phyloP scores from a whole-genome alignment of 768 basidiomycete species.

The Agaricus bisporus region DNA sequence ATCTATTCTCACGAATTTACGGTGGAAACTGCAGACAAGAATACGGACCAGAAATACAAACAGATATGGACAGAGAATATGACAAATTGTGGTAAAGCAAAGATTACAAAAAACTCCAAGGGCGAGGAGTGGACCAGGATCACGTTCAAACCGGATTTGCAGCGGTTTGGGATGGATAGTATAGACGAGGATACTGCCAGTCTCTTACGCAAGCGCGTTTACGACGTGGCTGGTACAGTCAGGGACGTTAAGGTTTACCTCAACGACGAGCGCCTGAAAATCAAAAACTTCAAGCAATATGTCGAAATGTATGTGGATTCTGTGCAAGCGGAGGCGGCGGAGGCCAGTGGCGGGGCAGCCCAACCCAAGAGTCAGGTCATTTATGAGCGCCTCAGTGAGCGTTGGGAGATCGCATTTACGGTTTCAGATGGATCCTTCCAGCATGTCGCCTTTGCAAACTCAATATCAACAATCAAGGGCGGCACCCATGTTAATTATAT shows the following conservation, averaged over 20 bases:
- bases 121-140: slow-evolving; percentile 91
- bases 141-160: slow-evolving; percentile 89
- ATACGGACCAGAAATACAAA: slow-evolving; percentile 82
- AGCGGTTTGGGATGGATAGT: slow-evolving; percentile 83
- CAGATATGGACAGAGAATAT: slow-evolving; percentile 96
- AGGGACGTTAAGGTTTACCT: slow-evolving; percentile 90
- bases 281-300: slow-evolving; percentile 96
- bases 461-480: slow-evolving; percentile 94
- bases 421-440: slow-evolving; percentile 90
- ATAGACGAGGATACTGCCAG: slow-evolving; percentile 92
- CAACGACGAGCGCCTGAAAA: slow-evolving; percentile 86
- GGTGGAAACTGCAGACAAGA: slow-evolving; percentile 92
- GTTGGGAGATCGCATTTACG: slow-evolving; percentile 96
- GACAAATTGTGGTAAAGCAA: slow-evolving; percentile 79
- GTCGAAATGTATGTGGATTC: slow-evolving; percentile 89
- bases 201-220: slow-evolving; percentile 88
- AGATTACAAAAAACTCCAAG: slow-evolving; percentile 87
- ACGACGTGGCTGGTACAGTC: slow-evolving; percentile 95
- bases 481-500: slow-evolving; percentile 87
- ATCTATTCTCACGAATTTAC: slow-evolving; percentile 97
- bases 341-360: slow-evolving; percentile 73
- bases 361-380: slow-evolving; percentile 72
- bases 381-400: slow-evolving; percentile 70
- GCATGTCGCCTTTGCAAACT: slow-evolving; percentile 97
- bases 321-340: slow-evolving; percentile 61